Evolutionary conservation across 257 asterid species (phyloP).

Genomic region (Salvia miltiorrhiza): DNA sequence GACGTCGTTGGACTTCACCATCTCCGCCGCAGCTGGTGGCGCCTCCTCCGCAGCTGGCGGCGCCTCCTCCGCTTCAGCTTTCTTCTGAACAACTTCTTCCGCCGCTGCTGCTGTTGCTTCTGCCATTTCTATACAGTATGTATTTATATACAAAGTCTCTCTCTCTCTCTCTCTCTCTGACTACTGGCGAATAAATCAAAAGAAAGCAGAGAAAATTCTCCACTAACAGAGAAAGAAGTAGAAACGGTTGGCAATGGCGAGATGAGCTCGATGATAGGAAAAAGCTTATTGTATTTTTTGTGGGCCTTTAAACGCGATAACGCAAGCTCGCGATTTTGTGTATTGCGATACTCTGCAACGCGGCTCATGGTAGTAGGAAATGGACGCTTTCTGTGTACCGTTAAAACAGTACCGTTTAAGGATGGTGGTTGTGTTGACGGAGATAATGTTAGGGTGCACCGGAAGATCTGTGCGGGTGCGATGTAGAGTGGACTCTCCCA

Average conservation of each 20-base stretch:
- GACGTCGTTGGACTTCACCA: slow-evolving; percentile 28
- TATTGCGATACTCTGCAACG: slow-evolving; percentile 7
- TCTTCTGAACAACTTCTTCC: slow-evolving; percentile 19
- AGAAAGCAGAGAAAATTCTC: not conserved
- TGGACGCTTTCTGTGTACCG: not conserved
- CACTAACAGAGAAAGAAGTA: slow-evolving; percentile 1
- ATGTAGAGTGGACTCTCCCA: slow-evolving; percentile 7
- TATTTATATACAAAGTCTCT: not conserved
- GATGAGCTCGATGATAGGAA: not conserved
- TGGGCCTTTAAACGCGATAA: not conserved
- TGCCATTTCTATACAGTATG: slow-evolving; percentile 16
- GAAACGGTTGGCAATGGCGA: not conserved
- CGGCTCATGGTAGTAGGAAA: slow-evolving; percentile 1
- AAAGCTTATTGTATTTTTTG: slow-evolving; percentile 13
- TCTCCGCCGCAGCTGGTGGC: slow-evolving; percentile 35
- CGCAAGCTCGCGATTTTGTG: slow-evolving; percentile 8
- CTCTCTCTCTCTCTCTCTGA: not conserved
- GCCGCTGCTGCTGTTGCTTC: slow-evolving; percentile 24
- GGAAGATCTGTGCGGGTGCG: slow-evolving; percentile 11
- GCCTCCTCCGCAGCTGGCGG: slow-evolving; percentile 38
- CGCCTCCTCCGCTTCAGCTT: slow-evolving; percentile 34
- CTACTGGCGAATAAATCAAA: slow-evolving; percentile 18
- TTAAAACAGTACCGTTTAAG: not conserved
- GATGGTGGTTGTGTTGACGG: not conserved
- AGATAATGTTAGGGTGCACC: not conserved